These are phyloP conservation scores for Schwanniomyces vanrijiae DNA, from an alignment of 805 yeast species.

Conservation along the genomic window DNA sequence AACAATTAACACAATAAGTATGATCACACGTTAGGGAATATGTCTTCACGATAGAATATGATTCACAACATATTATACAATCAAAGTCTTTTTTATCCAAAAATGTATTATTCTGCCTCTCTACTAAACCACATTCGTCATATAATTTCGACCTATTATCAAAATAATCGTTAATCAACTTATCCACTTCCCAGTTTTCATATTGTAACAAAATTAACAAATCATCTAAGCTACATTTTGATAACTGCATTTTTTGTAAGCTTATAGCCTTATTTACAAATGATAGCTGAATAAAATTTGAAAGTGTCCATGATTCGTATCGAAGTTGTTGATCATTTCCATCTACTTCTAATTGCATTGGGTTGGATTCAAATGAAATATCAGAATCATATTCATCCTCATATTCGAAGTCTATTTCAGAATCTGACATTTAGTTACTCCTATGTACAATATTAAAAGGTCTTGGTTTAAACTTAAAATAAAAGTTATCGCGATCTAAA, in stretches of 20 bases:
- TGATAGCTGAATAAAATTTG: slow-evolving; percentile 22
- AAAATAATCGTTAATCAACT: slow-evolving; percentile 35
- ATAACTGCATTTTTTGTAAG: slow-evolving; percentile 23
- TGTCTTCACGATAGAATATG: slow-evolving; percentile 27
- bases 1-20: slow-evolving; percentile 69
- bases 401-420: slow-evolving; percentile 10
- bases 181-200: slow-evolving; percentile 41
- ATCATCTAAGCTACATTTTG: slow-evolving; percentile 29
- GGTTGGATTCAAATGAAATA: slow-evolving; percentile 11
- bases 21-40: slow-evolving; percentile 71
- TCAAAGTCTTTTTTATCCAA: slow-evolving; percentile 22
- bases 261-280: slow-evolving; percentile 21
- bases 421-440: slow-evolving; percentile 3
- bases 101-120: slow-evolving; percentile 9
- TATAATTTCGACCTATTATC: slow-evolving; percentile 27
- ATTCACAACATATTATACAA: slow-evolving; percentile 78
- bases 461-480: neutral
- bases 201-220: slow-evolving; percentile 34
- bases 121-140: slow-evolving; percentile 27
- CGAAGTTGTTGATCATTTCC: neutral
- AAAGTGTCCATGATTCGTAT: slow-evolving; percentile 28
- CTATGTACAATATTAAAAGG: too few species aligned
- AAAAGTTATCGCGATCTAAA: neutral
- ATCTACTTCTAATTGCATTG: neutral
- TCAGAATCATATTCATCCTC: slow-evolving; percentile 12